These are phyloP conservation scores for Beauveria pseudobassiana DNA, from an alignment of 2,329 filamentous ascomycete species.

Conservation along the genomic window DNA sequence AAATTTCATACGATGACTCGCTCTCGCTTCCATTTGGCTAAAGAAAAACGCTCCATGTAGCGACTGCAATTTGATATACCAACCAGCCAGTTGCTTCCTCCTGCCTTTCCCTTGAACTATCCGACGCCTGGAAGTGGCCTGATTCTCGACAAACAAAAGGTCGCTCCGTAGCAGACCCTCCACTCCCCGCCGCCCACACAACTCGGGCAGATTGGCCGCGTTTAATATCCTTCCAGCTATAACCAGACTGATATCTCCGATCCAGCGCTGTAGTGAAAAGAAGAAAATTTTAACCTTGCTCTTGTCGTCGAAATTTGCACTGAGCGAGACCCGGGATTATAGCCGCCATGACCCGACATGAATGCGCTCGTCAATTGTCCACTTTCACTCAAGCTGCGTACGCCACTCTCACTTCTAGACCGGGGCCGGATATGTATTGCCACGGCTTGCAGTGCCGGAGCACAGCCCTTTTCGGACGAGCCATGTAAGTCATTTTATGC, in stretches of 20 bases:
- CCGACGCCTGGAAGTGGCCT: background rate
- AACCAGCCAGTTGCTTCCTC: background rate
- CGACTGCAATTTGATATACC: background rate
- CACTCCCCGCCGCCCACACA: background rate
- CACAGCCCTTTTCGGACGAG: background rate
- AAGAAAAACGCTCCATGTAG: background rate
- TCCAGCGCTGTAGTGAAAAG: background rate
- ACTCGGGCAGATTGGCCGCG: background rate
- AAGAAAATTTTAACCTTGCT: background rate
- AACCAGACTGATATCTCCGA: background rate
- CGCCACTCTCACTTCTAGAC: background rate
- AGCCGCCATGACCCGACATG: background rate
- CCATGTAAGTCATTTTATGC: background rate
- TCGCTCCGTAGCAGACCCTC: background rate
- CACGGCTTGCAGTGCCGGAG: background rate
- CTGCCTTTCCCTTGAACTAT: background rate
- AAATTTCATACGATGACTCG: background rate
- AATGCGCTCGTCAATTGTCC: background rate
- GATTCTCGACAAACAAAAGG: background rate
- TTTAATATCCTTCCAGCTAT: background rate
- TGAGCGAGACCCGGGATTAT: background rate
- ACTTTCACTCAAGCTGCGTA: background rate
- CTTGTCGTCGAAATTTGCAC: background rate
- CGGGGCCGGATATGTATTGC: background rate
- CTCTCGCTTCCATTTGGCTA: background rate